phyloP scores from a whole-genome alignment of 169 alveolate genomes.

The Babesia caballi region DNA sequence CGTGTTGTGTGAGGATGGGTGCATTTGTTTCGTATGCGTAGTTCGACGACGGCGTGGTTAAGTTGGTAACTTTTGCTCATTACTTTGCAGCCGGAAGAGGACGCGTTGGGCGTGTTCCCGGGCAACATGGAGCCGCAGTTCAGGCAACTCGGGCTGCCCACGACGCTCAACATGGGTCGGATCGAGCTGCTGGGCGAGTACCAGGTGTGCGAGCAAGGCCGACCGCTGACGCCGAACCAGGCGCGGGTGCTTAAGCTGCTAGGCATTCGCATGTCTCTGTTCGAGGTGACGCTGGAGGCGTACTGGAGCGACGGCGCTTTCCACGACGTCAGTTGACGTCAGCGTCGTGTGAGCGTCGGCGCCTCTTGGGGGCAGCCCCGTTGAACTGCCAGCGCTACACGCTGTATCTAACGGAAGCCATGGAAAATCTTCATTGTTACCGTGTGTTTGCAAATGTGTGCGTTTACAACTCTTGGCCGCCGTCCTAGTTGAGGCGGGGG shows the following conservation, averaged over 20 bases:
- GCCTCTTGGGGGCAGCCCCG: no score
- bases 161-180: slow-evolving; percentile 56
- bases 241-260: slow-evolving; percentile 50
- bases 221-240: slow-evolving; percentile 55
- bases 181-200: slow-evolving; percentile 52
- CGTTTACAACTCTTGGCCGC: no score
- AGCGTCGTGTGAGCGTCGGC: no score
- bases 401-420: no score
- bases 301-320: slow-evolving; percentile 55
- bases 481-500: no score
- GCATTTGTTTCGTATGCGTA: neutral
- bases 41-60: neutral
- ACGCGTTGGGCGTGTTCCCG: slow-evolving; percentile 33
- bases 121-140: slow-evolving; percentile 69
- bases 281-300: slow-evolving; percentile 14
- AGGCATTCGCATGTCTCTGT: slow-evolving; percentile 55
- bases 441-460: no score
- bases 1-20: no score
- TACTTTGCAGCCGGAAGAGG: slow-evolving; percentile 26
- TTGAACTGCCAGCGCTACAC: no score
- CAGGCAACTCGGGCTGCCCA: slow-evolving; percentile 57
- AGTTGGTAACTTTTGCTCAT: neutral
- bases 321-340: neutral
- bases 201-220: slow-evolving; percentile 44
- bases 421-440: no score